Conservation (phyloP, 805 yeast genomes). For the Schwanniomyces occidentalis region DNA sequence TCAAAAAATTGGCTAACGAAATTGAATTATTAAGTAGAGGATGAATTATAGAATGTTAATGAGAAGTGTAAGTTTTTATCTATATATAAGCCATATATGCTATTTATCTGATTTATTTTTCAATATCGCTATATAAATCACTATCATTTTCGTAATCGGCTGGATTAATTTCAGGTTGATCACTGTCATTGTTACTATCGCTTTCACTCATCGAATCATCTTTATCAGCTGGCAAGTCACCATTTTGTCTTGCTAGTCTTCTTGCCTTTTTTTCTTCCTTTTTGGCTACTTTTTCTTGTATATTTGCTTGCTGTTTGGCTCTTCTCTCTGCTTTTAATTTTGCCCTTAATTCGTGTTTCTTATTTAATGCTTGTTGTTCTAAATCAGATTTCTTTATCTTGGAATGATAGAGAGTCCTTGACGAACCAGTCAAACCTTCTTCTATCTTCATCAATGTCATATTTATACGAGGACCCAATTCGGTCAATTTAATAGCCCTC, state of each 20-base stretch:
- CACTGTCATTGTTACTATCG: slow-evolving; percentile 21
- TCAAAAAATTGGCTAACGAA: slow-evolving; percentile 16
- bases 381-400: slow-evolving; percentile 59
- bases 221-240: slow-evolving; percentile 25
- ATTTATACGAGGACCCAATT: slow-evolving; percentile 87
- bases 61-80: background rate
- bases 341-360: slow-evolving; percentile 61
- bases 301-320: slow-evolving; percentile 76
- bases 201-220: slow-evolving; percentile 24
- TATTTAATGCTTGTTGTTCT: slow-evolving; percentile 64
- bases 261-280: slow-evolving; percentile 74
- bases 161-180: slow-evolving; percentile 38
- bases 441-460: slow-evolving; percentile 81
- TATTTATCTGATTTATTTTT: too few relatives aligned
- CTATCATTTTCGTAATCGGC: slow-evolving; percentile 52
- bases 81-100: too few relatives aligned
- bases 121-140: slow-evolving; percentile 44
- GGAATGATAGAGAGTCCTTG: slow-evolving; percentile 85
- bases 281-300: slow-evolving; percentile 69
- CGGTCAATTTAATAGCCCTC: slow-evolving; percentile 88
- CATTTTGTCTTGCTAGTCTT: slow-evolving; percentile 51
- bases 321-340: slow-evolving; percentile 70
- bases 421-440: slow-evolving; percentile 80
- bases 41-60: background rate
- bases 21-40: slow-evolving; percentile 11